Evolutionary conservation across 169 alveolate species (phyloP).

Genomic region (Cryptosporidium tyzzeri): DNA sequence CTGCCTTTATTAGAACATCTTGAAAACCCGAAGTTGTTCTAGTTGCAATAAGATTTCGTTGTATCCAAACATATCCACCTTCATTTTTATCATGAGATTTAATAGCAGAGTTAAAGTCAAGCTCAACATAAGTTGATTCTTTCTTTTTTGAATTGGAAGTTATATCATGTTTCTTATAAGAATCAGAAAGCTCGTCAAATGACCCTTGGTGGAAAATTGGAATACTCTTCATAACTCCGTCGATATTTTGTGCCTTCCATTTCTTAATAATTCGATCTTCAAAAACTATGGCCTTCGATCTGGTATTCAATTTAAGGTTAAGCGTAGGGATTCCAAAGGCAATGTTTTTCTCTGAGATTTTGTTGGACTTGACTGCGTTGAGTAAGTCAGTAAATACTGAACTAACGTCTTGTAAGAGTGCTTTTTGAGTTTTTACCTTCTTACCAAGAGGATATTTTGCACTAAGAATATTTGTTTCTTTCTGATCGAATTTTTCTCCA

Average conservation of each 20-base stretch:
- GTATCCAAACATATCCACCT: conserved; percentile 71
- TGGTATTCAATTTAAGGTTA: conserved; percentile 28
- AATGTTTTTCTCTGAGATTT: conserved; percentile 18
- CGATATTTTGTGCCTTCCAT: conserved; percentile 49
- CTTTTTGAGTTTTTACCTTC: neutral
- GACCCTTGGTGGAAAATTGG: conserved; percentile 38
- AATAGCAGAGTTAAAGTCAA: conserved; percentile 48
- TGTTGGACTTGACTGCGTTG: conserved; percentile 27
- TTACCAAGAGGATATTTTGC: conserved; percentile 58
- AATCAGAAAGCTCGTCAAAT: conserved; percentile 1
- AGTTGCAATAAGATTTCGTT: conserved; percentile 33
- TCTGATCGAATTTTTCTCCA: neutral
- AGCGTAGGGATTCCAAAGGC: conserved; percentile 16
- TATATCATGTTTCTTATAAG: too few species aligned
- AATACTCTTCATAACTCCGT: conserved; percentile 36
- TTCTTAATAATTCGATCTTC: conserved; percentile 48
- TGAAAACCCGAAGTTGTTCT: conserved; percentile 67
- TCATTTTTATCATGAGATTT: conserved; percentile 33
- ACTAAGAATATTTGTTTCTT: neutral
- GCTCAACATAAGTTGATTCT: conserved; percentile 38
- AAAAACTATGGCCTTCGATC: conserved; percentile 30
- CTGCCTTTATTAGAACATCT: conserved; percentile 54
- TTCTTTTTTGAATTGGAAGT: neutral
- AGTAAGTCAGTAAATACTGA: conserved; percentile 62
- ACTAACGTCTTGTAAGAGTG: conserved; percentile 38